Percentiles rank a stretch among this genome's conserved stretches.
Evolutionary conservation across 495 filamentous ascomycete species (phyloP).

Genomic region (Penicillium longicatenatum): DNA sequence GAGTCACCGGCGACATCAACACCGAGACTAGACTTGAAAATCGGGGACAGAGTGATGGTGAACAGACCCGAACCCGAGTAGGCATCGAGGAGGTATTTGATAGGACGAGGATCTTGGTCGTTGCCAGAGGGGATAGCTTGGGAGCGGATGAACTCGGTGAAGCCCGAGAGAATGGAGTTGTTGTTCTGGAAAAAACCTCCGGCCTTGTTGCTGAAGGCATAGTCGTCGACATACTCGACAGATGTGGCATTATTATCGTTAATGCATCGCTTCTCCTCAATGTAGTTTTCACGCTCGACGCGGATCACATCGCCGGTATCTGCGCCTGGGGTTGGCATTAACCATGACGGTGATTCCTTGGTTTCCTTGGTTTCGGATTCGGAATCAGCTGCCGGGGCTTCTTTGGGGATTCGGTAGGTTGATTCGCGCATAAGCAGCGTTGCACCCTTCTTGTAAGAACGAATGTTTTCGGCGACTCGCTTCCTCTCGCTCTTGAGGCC

Average conservation of each 20-base stretch:
- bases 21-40: slow-evolving; percentile 71
- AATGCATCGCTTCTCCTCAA: slow-evolving; percentile 81
- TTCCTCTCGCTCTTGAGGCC: slow-evolving; percentile 75
- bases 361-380: slow-evolving; percentile 9
- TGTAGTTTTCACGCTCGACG: slow-evolving; percentile 47
- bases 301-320: slow-evolving; percentile 42
- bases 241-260: slow-evolving; percentile 79
- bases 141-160: slow-evolving; percentile 88
- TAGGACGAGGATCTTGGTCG: slow-evolving; percentile 41
- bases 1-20: slow-evolving; percentile 72
- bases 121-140: slow-evolving; percentile 60
- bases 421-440: slow-evolving; percentile 88
- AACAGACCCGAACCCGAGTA: slow-evolving; percentile 98
- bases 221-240: slow-evolving; percentile 84
- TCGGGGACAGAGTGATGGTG: slow-evolving; percentile 84
- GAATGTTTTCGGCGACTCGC: slow-evolving; percentile 67
- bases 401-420: slow-evolving; percentile 68
- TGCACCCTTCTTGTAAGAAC: slow-evolving; percentile 75
- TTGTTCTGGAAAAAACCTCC: slow-evolving; percentile 99
- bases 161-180: slow-evolving; percentile 91
- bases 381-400: slow-evolving; percentile 19
- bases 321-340: slow-evolving; percentile 18
- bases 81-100: slow-evolving; percentile 90
- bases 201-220: slow-evolving; percentile 84
- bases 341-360: slow-evolving; percentile 16